These are phyloP conservation scores for Parietaria judaica DNA, from an alignment of 306 rosid genomes.

Conservation along the genomic window DNA sequence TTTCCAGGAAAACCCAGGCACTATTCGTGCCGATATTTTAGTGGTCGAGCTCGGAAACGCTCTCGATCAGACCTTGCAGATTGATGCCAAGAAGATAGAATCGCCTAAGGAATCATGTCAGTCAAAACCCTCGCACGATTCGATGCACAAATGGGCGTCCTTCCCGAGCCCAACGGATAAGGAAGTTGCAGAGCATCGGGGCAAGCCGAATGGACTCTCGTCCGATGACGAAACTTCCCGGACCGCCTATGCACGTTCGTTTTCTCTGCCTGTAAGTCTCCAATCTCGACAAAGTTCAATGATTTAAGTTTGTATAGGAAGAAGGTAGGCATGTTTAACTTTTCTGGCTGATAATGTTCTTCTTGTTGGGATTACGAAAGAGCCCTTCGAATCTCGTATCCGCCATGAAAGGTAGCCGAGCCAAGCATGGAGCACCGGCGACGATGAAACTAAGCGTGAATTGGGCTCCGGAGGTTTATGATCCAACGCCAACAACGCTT, in stretches of 20 bases:
- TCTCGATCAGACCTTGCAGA: conserved; percentile 33
- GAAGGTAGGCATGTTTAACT: no score
- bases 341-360: neutral
- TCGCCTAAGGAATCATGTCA: conserved; percentile 11
- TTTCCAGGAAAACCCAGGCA: conserved; percentile 13
- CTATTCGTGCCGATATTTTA: conserved; percentile 14
- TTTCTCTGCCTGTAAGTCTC: conserved; percentile 45
- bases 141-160: conserved; percentile 29
- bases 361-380: conserved; percentile 23
- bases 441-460: conserved; percentile 44
- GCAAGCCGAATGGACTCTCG: conserved; percentile 15
- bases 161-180: conserved; percentile 34
- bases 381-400: conserved; percentile 54
- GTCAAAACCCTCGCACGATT: conserved; percentile 15
- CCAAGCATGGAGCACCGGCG: conserved; percentile 24
- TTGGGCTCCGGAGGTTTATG: conserved; percentile 91
- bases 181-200: conserved; percentile 31
- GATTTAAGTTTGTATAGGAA: no score
- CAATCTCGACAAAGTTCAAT: no score
- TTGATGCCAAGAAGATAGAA: conserved; percentile 12
- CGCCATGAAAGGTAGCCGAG: conserved; percentile 80
- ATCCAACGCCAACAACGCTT: conserved; percentile 51
- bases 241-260: conserved; percentile 29
- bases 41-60: conserved; percentile 35
- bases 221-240: conserved; percentile 23